Conservation (phyloP, 2,329 filamentous ascomycete genomes). For the Shiraia sp. region DNA sequence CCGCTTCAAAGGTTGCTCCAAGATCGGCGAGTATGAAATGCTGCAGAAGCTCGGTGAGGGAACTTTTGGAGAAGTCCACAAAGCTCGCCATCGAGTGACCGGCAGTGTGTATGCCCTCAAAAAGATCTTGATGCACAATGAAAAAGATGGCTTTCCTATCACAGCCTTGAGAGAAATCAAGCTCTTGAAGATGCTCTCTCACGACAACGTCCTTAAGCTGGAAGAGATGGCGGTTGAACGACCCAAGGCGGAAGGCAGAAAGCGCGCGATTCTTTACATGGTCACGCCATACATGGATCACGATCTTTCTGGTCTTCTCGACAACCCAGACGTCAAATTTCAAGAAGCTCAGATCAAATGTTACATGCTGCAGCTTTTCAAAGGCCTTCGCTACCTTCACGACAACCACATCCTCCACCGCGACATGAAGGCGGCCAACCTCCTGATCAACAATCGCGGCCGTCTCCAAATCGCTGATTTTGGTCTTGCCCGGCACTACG, state of each 20-base stretch:
- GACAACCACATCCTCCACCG: conserved; percentile 84
- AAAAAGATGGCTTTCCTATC: conserved; percentile 99
- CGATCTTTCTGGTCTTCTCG: conserved; percentile 93
- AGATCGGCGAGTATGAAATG: conserved; percentile 78
- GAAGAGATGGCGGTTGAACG: conserved; percentile 96
- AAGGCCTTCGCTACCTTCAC: conserved; percentile 89
- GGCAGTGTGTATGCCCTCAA: conserved; percentile 84
- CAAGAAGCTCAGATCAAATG: conserved; percentile 94
- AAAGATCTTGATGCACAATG: conserved; percentile 99
- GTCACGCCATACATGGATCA: conserved; percentile 99
- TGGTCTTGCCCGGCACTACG: conserved; percentile 89
- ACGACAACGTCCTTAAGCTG: conserved; percentile 82
- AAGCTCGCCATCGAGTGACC: conserved; percentile 76
- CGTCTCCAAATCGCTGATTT: conserved; percentile 97
- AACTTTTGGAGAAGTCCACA: conserved; percentile 95
- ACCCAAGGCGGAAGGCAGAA: conserved; percentile 59
- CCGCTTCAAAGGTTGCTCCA: conserved; percentile 82
- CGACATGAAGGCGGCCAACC: conserved; percentile 98
- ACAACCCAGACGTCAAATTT: conserved; percentile 89
- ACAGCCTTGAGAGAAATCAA: conserved; percentile 97
- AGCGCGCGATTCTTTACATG: conserved; percentile 92
- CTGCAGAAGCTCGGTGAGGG: conserved; percentile 87
- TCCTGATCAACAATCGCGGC: conserved; percentile 92
- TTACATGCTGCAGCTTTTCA: conserved; percentile 90
- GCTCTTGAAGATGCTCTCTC: conserved; percentile 90